phyloP scores from a whole-genome alignment of 1,284 basidiomycete genomes.

The Ganoderma leucocontextum region DNA sequence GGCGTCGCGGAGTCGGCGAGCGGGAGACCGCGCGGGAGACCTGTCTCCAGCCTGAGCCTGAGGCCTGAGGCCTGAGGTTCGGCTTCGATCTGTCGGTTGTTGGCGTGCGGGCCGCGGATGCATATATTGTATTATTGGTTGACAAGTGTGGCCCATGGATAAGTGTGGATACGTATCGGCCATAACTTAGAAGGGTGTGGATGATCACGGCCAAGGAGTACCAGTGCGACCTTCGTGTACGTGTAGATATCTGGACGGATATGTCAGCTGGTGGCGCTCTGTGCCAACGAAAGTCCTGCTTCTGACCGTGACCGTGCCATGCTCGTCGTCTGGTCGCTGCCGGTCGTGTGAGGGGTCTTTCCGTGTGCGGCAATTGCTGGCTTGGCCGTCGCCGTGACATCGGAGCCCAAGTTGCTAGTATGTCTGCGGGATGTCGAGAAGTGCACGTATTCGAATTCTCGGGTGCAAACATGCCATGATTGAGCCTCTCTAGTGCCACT shows the following conservation, averaged over 20 bases:
- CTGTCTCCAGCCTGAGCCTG: too few species aligned
- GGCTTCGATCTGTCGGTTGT: not conserved
- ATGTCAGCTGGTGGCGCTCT: not conserved
- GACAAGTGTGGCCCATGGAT: not conserved
- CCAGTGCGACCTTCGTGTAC: not conserved
- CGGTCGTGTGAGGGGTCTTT: not conserved
- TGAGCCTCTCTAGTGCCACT: not conserved
- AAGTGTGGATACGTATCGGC: not conserved
- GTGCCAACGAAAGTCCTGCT: not conserved
- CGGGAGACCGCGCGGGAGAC: not conserved
- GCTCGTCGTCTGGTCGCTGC: not conserved
- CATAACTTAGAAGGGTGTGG: not conserved
- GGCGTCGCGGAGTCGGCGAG: constrained; percentile 1
- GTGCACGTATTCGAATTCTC: not conserved
- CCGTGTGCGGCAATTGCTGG: not conserved
- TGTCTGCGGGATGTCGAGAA: not conserved
- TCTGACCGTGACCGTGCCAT: not conserved
- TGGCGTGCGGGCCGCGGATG: not conserved
- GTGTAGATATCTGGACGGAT: not conserved
- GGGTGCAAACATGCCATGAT: not conserved
- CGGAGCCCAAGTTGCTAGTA: not conserved
- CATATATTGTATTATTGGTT: too few species aligned
- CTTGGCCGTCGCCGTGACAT: constrained; percentile 1
- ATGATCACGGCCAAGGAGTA: not conserved
- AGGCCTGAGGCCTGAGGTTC: not conserved